Evolutionary conservation across 345 rosid species (phyloP).

Genomic region (Citrus maxima): DNA sequence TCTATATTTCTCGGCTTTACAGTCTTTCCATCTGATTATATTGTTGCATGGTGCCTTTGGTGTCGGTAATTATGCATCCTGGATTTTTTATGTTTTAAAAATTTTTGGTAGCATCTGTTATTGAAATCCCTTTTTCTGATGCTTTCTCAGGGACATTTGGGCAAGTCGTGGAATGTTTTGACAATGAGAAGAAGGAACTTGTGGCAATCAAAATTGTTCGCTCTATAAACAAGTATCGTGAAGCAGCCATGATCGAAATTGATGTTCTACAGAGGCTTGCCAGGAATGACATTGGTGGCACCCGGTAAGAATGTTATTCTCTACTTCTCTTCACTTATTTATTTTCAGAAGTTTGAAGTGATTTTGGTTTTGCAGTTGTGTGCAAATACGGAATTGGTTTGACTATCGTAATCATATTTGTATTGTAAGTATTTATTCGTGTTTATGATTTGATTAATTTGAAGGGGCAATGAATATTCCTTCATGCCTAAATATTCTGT

Average conservation of each 20-base stretch:
- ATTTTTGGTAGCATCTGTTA: background rate
- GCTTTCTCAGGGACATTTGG: conserved; percentile 66
- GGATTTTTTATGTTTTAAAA: background rate
- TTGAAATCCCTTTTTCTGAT: conserved; percentile 2
- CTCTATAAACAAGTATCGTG: conserved; percentile 72
- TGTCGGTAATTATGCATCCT: background rate
- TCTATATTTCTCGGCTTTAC: background rate
- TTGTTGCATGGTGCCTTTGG: background rate
- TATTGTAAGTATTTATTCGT: conserved; percentile 88
- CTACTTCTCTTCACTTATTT: conserved; percentile 9
- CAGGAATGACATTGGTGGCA: conserved; percentile 70
- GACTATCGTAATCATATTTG: conserved; percentile 99
- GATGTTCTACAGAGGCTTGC: conserved; percentile 73
- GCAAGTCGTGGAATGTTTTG: conserved; percentile 89
- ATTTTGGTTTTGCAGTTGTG: conserved; percentile 95
- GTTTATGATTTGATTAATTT: conserved; percentile 52
- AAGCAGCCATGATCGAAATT: conserved; percentile 91
- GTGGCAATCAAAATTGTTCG: conserved; percentile 90
- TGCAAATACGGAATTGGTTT: conserved; percentile 99
- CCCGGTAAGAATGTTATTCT: conserved; percentile 49
- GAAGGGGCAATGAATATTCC: conserved; percentile 33
- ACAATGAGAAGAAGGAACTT: conserved; percentile 64
- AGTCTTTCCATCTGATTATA: background rate
- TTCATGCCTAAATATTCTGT: conserved; percentile 37
- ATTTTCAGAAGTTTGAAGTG: conserved; percentile 28